Conservation (phyloP, 768 basidiomycete genomes). For the Boletus reticulatus region DNA sequence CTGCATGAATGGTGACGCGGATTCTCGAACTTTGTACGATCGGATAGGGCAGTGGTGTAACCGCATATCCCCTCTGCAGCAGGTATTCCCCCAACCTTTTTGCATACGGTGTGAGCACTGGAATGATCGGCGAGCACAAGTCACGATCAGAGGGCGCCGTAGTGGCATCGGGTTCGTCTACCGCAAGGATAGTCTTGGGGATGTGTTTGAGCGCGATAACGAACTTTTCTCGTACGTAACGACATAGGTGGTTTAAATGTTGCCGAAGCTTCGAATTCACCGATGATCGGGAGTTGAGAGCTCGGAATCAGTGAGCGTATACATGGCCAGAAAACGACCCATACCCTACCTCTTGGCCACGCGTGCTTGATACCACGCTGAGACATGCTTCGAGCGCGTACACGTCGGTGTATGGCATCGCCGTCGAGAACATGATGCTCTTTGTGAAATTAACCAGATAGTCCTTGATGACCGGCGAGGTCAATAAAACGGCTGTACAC, state of each 20-base stretch:
- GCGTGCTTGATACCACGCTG: constrained; percentile 8
- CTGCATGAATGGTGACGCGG: constrained; percentile 20
- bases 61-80: constrained; percentile 15
- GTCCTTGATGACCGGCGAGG: constrained; percentile 16
- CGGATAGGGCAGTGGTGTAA: constrained; percentile 5
- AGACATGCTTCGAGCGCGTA: constrained; percentile 45
- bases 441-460: constrained; percentile 22
- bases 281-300: neutral
- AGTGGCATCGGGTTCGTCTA: neutral
- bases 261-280: constrained; percentile 16
- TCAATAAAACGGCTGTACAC: constrained; percentile 17
- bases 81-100: constrained; percentile 6
- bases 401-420: constrained; percentile 19
- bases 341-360: constrained; percentile 18
- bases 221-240: constrained; percentile 13
- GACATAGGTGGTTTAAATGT: neutral
- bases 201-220: constrained; percentile 1
- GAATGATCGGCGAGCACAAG: constrained; percentile 19
- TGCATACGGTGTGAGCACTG: constrained; percentile 11
- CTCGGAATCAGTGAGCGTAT: neutral
- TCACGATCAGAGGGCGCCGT: neutral
- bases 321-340: neutral
- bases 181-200: constrained; percentile 4
- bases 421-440: constrained; percentile 21
- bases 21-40: constrained; percentile 10